Conservation (phyloP, 208 protist genomes). For the Sergeia podlipaevii region DNA sequence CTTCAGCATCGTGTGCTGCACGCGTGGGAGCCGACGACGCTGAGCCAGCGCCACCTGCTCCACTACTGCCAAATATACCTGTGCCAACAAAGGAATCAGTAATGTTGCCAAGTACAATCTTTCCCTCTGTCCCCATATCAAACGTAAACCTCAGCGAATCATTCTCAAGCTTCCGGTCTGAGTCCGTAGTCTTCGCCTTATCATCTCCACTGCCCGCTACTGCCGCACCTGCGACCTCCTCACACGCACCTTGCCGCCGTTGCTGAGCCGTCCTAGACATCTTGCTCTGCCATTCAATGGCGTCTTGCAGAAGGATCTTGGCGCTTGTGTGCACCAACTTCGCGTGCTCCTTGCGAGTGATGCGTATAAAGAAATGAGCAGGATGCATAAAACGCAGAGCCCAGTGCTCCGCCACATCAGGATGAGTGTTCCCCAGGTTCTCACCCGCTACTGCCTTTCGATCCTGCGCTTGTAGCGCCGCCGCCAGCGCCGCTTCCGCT, state of each 20-base stretch:
- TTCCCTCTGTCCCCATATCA: too few relatives aligned
- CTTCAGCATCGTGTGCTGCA: not conserved
- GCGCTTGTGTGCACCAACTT: slow-evolving; percentile 53
- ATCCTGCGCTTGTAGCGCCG: not conserved
- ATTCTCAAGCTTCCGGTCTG: slow-evolving; percentile 5
- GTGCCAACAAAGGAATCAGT: slow-evolving; percentile 21
- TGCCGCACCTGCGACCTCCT: not conserved
- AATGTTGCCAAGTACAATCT: slow-evolving; percentile 30
- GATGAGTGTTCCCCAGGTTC: not conserved
- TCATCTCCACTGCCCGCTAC: not conserved
- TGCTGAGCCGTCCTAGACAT: slow-evolving; percentile 22
- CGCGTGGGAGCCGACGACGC: too few relatives aligned
- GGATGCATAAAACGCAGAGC: slow-evolving; percentile 37
- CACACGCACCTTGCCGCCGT: not conserved
- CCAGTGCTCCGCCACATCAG: not conserved
- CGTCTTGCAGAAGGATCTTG: slow-evolving; percentile 36
- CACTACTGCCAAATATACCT: slow-evolving; percentile 7
- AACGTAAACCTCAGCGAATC: slow-evolving; percentile 9
- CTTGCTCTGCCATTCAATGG: slow-evolving; percentile 52
- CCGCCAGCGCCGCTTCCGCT: not conserved
- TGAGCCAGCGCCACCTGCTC: not conserved
- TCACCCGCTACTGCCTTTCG: not conserved
- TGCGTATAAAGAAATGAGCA: slow-evolving; percentile 66
- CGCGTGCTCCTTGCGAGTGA: slow-evolving; percentile 52
- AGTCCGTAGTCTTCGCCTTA: too few relatives aligned